Conservation (phyloP, 2,329 filamentous ascomycete species). For the Fusarium sp. region DNA sequence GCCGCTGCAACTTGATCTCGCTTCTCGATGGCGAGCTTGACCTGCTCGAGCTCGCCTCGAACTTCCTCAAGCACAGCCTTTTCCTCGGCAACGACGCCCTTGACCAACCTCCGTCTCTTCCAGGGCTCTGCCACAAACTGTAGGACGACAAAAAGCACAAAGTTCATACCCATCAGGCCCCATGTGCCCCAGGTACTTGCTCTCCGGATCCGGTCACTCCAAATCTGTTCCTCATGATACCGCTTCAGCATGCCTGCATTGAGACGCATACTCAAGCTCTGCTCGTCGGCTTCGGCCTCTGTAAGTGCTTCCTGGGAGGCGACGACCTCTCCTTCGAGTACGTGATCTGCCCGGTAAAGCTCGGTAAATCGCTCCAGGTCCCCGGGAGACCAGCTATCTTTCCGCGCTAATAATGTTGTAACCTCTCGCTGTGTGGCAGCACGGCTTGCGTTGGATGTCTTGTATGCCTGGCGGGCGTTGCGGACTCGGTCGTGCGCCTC, state of each 20-base stretch:
- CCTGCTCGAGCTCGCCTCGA: slow-evolving; percentile 52
- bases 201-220: slow-evolving; percentile 95
- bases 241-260: slow-evolving; percentile 86
- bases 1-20: slow-evolving; percentile 33
- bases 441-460: slow-evolving; percentile 83
- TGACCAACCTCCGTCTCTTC: slow-evolving; percentile 83
- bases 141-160: slow-evolving; percentile 85
- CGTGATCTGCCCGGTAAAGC: slow-evolving; percentile 91
- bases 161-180: slow-evolving; percentile 97
- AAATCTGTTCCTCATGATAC: slow-evolving; percentile 99
- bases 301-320: slow-evolving; percentile 77
- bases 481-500: slow-evolving; percentile 74
- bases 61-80: slow-evolving; percentile 66
- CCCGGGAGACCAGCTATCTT: slow-evolving; percentile 86
- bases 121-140: slow-evolving; percentile 94
- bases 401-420: slow-evolving; percentile 90
- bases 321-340: slow-evolving; percentile 86
- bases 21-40: slow-evolving; percentile 45
- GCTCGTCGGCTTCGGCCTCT: slow-evolving; percentile 80
- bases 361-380: slow-evolving; percentile 96
- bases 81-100: slow-evolving; percentile 83
- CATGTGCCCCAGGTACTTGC: slow-evolving; percentile 99
- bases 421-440: slow-evolving; percentile 95
- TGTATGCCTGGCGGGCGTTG: slow-evolving; percentile 78
- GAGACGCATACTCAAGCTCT: slow-evolving; percentile 79